Evolutionary conservation across 805 yeast genomes (phyloP), one percentile per base, ranked within the genome.

Genomic region (Saturnispora dispora): DNA sequence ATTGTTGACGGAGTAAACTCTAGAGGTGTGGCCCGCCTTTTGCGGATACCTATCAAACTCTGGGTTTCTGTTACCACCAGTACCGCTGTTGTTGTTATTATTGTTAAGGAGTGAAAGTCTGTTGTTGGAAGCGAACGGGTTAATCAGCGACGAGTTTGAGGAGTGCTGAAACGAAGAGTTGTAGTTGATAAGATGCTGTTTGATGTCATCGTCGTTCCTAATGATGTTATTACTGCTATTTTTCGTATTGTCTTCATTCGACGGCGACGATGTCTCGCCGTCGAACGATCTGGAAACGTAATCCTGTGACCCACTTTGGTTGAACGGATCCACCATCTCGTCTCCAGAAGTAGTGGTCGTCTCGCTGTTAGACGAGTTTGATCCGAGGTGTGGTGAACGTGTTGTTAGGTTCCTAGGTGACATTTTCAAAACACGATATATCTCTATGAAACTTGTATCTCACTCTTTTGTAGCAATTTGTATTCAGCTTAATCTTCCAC

Each of bases 21-120:
- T 71, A 23, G 58, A 55, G 3, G 75, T 75, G 3, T 79, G 77
- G 6, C 15, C 20, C 15, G 71, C 67, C 55, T 80, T 71, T 25
- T 79, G 72, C 4, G 91, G 90, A 60, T 83, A 84, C 58, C 89
- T 71, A 63, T 83, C 88, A 58, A 71, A 83, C 51, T 77, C 84
- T 1, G 79, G 71, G 3, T 87, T 50, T 41, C 35, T 47, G 8
- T 45, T 25, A 17, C 40, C 37, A 20, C 40, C 33, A 22, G 44
- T 37, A 11, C 8, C 9, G 23, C 13, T 4, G 18, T 37, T 37
- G 23, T 20, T 37, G 22, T 8, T 47, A 33, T 44, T 35, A 11
- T 18, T 50, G 30, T 45, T 49, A 27, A 46, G 25, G 1, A 49
- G 11, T 33, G 51, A 50, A 13, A 56, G 40, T n/a, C 61, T 59